A percentile compares a stretch with the other conserved stretches of the same genome.
Evolutionary conservation across 805 yeast genomes (phyloP).

Genomic region (Metschnikowia vanudenii): DNA sequence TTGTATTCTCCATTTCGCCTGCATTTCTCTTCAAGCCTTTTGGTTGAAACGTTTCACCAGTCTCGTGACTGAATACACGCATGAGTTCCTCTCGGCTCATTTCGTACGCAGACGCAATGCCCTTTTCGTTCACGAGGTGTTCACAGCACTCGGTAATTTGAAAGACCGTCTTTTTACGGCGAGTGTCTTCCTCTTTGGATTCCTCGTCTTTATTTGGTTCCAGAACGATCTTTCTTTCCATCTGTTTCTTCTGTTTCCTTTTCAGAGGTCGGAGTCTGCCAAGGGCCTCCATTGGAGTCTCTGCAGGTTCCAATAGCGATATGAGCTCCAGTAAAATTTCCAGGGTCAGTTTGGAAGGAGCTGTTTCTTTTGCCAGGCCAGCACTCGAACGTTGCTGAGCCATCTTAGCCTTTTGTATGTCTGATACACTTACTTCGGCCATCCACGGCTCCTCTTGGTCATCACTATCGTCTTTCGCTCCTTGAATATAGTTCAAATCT

Average conservation of each 20-base stretch:
- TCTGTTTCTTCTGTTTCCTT: constrained; percentile 14
- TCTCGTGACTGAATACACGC: constrained; percentile 40
- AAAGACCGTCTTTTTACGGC: constrained; percentile 25
- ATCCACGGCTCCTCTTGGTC: constrained; percentile 27
- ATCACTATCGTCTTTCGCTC: constrained; percentile 31
- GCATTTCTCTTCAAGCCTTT: constrained; percentile 23
- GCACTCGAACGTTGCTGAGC: constrained; percentile 16
- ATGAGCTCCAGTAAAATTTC: constrained; percentile 34
- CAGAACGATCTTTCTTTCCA: constrained; percentile 2
- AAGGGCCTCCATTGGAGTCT: constrained; percentile 57
- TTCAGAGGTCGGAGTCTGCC: constrained; percentile 29
- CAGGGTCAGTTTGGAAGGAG: constrained; percentile 7
- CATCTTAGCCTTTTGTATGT: constrained; percentile 38
- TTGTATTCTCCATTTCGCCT: constrained; percentile 19
- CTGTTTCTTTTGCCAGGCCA: constrained; percentile 19
- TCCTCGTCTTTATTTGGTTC: too few species aligned
- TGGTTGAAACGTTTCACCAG: constrained; percentile 37
- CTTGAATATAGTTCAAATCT: constrained; percentile 55
- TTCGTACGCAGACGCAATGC: constrained; percentile 49
- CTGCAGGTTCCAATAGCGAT: constrained; percentile 52
- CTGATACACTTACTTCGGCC: constrained; percentile 11
- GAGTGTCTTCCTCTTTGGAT: not conserved
- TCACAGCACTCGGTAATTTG: constrained; percentile 51
- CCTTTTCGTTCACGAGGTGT: constrained; percentile 39
- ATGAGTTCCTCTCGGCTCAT: constrained; percentile 51